phyloP scores from a whole-genome alignment of 1,284 basidiomycete genomes.

The Microbotryomycetes sp. region DNA sequence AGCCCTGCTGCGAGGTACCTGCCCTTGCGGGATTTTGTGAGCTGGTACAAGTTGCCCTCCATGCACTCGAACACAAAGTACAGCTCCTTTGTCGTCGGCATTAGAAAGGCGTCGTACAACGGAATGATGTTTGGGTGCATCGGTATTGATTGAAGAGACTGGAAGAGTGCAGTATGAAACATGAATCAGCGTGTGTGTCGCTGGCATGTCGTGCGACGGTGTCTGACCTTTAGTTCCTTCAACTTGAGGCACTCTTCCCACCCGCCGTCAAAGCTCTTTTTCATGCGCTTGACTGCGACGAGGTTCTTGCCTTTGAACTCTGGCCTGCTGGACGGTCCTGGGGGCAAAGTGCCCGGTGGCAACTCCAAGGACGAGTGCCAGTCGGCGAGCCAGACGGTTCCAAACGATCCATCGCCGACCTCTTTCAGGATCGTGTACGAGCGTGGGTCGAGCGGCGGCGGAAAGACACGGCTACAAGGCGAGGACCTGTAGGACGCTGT shows the following conservation, averaged over 20 bases:
- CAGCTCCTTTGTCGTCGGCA: constrained; percentile 85
- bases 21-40: constrained; percentile 94
- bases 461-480: constrained; percentile 4
- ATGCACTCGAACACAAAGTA: constrained; percentile 99
- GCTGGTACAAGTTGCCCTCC: constrained; percentile 99
- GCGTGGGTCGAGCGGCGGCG: constrained; percentile 37
- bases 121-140: constrained; percentile 97
- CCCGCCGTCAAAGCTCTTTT: constrained; percentile 90
- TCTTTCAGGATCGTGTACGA: constrained; percentile 62
- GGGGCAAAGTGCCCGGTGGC: constrained; percentile 55
- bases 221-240: constrained; percentile 84
- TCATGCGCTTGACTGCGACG: constrained; percentile 98
- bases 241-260: constrained; percentile 95
- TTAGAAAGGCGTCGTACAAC: constrained; percentile 96
- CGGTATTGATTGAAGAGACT: constrained; percentile 90
- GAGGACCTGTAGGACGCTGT: background rate
- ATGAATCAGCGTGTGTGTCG: background rate
- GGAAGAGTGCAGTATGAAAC: constrained; percentile 20
- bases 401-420: constrained; percentile 92
- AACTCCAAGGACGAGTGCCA: constrained; percentile 89
- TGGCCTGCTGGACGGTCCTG: constrained; percentile 63
- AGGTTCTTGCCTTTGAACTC: constrained; percentile 92
- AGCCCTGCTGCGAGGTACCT: constrained; percentile 89
- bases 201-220: background rate
- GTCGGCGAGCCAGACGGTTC: constrained; percentile 97